Evolutionary conservation across 306 rosid genomes (phyloP).

Genomic region (Gillenia trifoliata): DNA sequence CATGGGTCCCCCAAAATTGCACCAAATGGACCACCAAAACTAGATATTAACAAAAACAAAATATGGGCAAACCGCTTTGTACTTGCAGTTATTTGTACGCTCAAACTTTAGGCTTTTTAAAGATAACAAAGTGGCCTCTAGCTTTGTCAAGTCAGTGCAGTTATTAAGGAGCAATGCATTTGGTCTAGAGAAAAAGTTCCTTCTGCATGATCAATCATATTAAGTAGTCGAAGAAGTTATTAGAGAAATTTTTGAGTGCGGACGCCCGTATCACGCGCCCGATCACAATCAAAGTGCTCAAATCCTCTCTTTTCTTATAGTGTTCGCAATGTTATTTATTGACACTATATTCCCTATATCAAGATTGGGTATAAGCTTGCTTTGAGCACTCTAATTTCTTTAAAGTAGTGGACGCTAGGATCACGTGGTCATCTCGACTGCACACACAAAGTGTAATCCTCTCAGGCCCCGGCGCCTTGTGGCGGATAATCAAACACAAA

Average conservation of each 20-base stretch:
- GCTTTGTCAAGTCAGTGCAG: too few relatives aligned
- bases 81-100: neutral
- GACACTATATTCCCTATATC: too few relatives aligned
- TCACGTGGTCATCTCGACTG: too few relatives aligned
- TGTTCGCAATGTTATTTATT: neutral
- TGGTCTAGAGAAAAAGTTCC: neutral
- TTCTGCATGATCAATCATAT: neutral
- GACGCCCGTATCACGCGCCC: neutral
- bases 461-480: neutral
- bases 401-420: neutral
- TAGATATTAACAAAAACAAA: neutral
- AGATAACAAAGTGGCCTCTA: too few relatives aligned
- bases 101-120: neutral
- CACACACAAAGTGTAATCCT: neutral
- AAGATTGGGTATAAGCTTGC: slow-evolving; percentile 6
- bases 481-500: neutral
- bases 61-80: neutral
- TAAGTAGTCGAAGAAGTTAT: neutral
- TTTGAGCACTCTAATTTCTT: slow-evolving; percentile 51
- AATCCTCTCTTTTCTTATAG: neutral
- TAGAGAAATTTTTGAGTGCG: too few relatives aligned
- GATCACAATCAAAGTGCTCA: neutral
- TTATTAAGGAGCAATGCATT: too few relatives aligned
- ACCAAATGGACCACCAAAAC: neutral
- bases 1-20: neutral